Percentiles rank a stretch among this genome's conserved stretches.
Evolutionary conservation across 202 grass and related monocot genomes (phyloP).

Genomic region (Tripidium arundinaceum): DNA sequence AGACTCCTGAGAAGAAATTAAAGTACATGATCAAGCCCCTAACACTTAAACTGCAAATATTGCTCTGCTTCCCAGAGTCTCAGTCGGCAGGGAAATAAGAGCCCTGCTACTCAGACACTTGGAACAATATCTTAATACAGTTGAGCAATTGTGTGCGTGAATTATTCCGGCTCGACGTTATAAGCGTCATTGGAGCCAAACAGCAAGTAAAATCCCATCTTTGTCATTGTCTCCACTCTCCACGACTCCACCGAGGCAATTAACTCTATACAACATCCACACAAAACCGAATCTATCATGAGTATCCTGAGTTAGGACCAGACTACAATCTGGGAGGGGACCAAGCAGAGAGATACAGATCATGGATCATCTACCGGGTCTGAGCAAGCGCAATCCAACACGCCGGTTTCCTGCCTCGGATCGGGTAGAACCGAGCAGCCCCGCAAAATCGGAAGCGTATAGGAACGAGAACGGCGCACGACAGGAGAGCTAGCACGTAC

Average conservation of each 20-base stretch:
- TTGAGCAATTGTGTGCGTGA: no score
- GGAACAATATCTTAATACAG: no score
- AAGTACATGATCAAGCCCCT: no score
- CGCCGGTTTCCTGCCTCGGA: not conserved
- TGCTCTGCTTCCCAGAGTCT: no score
- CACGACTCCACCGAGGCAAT: not conserved
- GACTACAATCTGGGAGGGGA: not conserved
- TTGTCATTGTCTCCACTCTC: not conserved
- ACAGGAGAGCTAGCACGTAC: not conserved
- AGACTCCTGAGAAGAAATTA: no score
- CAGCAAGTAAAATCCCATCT: not conserved
- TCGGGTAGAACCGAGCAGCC: not conserved
- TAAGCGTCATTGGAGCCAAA: no score
- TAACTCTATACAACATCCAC: not conserved
- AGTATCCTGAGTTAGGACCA: not conserved
- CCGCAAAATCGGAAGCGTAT: not conserved
- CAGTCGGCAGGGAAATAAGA: no score
- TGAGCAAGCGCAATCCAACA: not conserved
- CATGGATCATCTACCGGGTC: not conserved
- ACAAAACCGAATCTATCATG: not conserved
- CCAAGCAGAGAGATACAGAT: not conserved
- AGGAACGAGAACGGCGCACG: not conserved
- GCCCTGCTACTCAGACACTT: no score
- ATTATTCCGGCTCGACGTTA: no score
- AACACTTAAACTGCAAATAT: no score